Base-by-base conservation (phyloP, 2,329 filamentous ascomycete genomes). In the Hysterium pulicare region DNA sequence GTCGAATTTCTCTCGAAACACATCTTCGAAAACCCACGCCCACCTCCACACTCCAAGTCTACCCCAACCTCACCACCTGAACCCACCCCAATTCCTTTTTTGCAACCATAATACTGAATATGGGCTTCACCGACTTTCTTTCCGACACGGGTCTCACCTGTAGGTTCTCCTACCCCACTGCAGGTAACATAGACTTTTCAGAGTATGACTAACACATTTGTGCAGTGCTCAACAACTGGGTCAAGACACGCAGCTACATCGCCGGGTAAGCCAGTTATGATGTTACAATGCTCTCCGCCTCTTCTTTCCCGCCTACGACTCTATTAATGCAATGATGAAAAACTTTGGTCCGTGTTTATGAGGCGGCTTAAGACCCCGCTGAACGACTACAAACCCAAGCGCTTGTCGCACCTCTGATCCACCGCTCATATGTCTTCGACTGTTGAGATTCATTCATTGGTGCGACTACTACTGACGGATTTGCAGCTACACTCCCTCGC, bases 321-420 rank as follows among this genome's bases (percentile, higher is more conserved):
- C n/a, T n/a, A n/a, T n/a, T n/a, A n/a, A 34, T 20, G 47, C 43
- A 11, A 37, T 86, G 86, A 90, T 90, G 87, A 90, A 78, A 86
- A 78, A 77, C 77, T 83, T 90, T 90, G 86, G 87, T 91, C 87
- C 87, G 86, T 91, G 87, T 93, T 91, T 83, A 87, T 81, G 86
- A 91, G 84, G 83, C 83, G 85, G 81, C 79, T 89, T 87, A 91
- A 91, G 86, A 90, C 86, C 76, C 87, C 85, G 83, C 82, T 72
- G 75, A 68, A 79, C 86, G 87, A 88, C 79, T 87, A 87, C 76
- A 75, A 66, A 76, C 78, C 79, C 84, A n/a, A 82, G 83, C 79
- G 79, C 76, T 78, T 75, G 76, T 79, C 84, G 86, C 84, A 87
- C 69, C 78, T 87, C 86, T 90, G 86, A 89, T 55, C 44, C 53